Evolutionary conservation across 2,329 filamentous ascomycete species (phyloP).

Genomic region (Xylaria sp.): DNA sequence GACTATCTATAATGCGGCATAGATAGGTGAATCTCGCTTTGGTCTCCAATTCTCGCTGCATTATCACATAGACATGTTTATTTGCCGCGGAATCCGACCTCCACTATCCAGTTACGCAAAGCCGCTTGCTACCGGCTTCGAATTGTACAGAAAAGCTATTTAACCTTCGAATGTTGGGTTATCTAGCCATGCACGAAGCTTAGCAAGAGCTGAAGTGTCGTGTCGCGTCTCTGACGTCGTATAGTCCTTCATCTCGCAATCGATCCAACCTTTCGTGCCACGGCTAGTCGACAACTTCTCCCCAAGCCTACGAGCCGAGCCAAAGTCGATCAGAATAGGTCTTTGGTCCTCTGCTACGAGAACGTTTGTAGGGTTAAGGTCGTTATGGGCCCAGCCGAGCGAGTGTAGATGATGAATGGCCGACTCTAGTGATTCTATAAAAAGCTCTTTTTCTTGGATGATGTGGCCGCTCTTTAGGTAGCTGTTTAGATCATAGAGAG

Average conservation of each 20-base stretch:
- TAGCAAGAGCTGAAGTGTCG: slow-evolving; percentile 26
- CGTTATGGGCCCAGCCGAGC: slow-evolving; percentile 30
- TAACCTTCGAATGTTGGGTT: slow-evolving; percentile 29
- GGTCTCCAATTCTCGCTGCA: too few species aligned
- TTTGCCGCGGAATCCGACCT: too few species aligned
- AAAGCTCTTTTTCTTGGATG: slow-evolving; percentile 14
- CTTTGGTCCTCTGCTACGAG: slow-evolving; percentile 18
- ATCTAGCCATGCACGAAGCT: slow-evolving; percentile 21
- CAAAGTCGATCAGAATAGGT: slow-evolving; percentile 40
- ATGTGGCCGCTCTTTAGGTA: slow-evolving; percentile 18
- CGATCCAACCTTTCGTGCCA: slow-evolving; percentile 32
- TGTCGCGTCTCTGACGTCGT: slow-evolving; percentile 29
- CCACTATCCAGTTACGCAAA: too few species aligned
- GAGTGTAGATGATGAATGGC: slow-evolving; percentile 26
- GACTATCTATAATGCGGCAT: too few species aligned
- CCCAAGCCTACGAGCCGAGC: slow-evolving; percentile 31
- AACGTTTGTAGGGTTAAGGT: slow-evolving; percentile 28
- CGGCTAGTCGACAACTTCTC: slow-evolving; percentile 32
- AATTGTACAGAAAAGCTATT: too few species aligned
- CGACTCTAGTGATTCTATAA: slow-evolving; percentile 26
- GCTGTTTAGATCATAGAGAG: slow-evolving; percentile 11
- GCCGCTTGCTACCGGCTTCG: too few species aligned
- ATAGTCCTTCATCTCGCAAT: slow-evolving; percentile 31
- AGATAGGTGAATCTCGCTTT: too few species aligned
- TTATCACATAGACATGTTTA: too few species aligned